These are phyloP conservation scores for Aspergillus arachidicola DNA, from an alignment of 2,329 filamentous ascomycete genomes.

Conservation along the genomic window DNA sequence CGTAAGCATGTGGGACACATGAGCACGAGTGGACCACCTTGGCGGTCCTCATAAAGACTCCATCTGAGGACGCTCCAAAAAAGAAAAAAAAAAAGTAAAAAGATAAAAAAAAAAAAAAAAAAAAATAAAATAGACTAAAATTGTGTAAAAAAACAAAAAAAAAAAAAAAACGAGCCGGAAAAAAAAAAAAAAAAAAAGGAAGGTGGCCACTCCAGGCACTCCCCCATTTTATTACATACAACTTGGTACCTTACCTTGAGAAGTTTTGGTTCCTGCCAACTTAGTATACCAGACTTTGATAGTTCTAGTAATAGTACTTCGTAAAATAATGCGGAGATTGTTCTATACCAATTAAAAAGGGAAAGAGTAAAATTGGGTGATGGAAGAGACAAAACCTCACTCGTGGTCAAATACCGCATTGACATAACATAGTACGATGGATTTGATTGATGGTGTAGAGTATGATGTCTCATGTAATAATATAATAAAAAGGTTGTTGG, in stretches of 20 bases:
- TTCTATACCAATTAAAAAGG: neutral
- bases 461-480: constrained; percentile 4
- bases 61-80: constrained; percentile 12
- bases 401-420: constrained; percentile 8
- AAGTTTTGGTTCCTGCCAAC: neutral
- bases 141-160: constrained; percentile 7
- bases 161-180: neutral
- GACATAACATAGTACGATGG: neutral
- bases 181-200: neutral
- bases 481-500: neutral
- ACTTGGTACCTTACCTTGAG: neutral
- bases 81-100: neutral
- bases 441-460: neutral
- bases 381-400: neutral
- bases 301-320: neutral
- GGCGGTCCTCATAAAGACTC: constrained; percentile 18
- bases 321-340: constrained; percentile 9
- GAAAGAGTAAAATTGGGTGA: neutral
- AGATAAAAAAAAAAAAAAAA: neutral
- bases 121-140: too few species aligned
- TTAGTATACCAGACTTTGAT: neutral
- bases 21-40: constrained; percentile 27
- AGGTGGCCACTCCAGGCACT: neutral
- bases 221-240: constrained; percentile 7
- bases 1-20: constrained; percentile 25